A percentile compares a stretch with the other conserved stretches of the same genome.
phyloP scores from a whole-genome alignment of 768 basidiomycete species.

The Boletus vermiculosoides region DNA sequence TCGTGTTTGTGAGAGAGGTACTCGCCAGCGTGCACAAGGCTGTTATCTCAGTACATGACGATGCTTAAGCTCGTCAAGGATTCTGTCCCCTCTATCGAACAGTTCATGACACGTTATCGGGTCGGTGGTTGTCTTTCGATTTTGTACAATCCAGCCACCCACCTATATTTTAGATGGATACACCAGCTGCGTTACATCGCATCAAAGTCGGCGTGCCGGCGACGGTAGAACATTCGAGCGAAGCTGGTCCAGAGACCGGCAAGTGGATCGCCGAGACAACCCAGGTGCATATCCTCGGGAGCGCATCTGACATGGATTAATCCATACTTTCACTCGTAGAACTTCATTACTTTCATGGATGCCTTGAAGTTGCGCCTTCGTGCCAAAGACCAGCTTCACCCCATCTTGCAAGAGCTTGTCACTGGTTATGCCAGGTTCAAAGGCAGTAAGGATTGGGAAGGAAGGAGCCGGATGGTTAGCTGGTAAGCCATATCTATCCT shows the following conservation, averaged over 20 bases:
- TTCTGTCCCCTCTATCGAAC: constrained; percentile 79
- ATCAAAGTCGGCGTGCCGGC: constrained; percentile 93
- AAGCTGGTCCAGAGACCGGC: constrained; percentile 87
- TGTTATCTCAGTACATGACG: constrained; percentile 97
- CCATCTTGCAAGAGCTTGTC: constrained; percentile 92
- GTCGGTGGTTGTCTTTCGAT: constrained; percentile 40
- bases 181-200: constrained; percentile 88
- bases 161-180: constrained; percentile 67
- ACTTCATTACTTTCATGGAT: constrained; percentile 99
- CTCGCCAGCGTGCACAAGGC: constrained; percentile 89
- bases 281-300: constrained; percentile 51
- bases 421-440: constrained; percentile 93
- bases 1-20: constrained; percentile 60
- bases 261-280: constrained; percentile 99
- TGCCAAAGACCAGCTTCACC: constrained; percentile 97
- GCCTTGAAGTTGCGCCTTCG: constrained; percentile 87
- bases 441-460: constrained; percentile 95
- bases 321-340: constrained; percentile 43
- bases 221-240: constrained; percentile 92
- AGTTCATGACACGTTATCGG: constrained; percentile 87
- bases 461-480: constrained; percentile 81
- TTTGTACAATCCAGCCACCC: background rate
- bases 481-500: constrained; percentile 55
- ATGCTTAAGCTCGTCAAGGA: constrained; percentile 95
- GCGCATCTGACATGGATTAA: background rate